Evolutionary conservation across 345 rosid genomes (phyloP).

Genomic region (Noccaea bulbosa): DNA sequence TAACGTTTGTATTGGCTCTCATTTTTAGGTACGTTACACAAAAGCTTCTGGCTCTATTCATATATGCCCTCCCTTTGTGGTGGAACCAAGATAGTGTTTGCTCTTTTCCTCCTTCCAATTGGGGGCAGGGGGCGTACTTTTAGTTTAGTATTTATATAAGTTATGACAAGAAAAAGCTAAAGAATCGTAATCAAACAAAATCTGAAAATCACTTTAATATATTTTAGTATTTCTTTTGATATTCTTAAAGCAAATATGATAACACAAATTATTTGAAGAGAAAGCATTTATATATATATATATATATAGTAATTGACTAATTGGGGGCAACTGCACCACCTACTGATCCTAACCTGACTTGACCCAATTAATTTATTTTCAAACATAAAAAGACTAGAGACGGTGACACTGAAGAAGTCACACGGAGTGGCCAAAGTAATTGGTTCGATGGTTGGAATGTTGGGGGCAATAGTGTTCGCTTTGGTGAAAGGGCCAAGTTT

Average conservation of each 20-base stretch:
- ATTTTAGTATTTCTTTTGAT: constrained; percentile 17
- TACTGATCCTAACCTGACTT: not conserved
- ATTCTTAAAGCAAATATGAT: constrained; percentile 18
- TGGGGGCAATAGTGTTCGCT: constrained; percentile 81
- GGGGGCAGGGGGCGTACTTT: constrained; percentile 2
- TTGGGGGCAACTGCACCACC: not conserved
- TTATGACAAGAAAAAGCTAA: not conserved
- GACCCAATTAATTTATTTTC: not conserved
- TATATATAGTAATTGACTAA: not conserved
- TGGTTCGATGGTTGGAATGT: constrained; percentile 62
- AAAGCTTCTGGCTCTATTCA: not conserved
- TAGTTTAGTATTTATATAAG: not conserved
- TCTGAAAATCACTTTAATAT: constrained; percentile 18
- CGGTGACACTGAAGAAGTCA: constrained; percentile 40
- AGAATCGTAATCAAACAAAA: constrained; percentile 7
- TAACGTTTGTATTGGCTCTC: constrained; percentile 69
- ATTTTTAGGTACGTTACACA: constrained; percentile 52
- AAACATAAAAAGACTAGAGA: constrained; percentile 27
- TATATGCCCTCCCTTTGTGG: not conserved
- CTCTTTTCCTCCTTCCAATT: too few species aligned
- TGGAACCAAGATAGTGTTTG: not conserved
- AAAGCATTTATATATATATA: not conserved
- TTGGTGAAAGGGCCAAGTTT: constrained; percentile 75
- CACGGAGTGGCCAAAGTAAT: constrained; percentile 71
- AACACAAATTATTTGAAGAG: not conserved